Evolutionary conservation across 2,329 filamentous ascomycete genomes (phyloP), one percentile per base, ranked within the genome.

Genomic region (Trichoderma koningiopsis): DNA sequence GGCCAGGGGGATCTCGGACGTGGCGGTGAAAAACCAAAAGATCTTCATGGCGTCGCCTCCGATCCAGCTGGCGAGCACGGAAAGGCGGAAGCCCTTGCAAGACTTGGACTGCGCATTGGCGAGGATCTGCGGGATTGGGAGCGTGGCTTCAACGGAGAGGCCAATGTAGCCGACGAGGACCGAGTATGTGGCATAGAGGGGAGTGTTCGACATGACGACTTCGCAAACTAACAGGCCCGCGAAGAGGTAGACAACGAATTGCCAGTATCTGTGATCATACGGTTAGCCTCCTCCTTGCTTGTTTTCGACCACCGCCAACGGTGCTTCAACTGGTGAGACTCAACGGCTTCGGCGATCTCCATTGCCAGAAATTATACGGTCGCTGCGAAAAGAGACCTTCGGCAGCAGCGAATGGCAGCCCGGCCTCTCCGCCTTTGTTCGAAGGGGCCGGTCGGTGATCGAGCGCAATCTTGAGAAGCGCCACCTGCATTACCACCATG

Each of bases 31-130:
- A 82, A 95, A 96, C 89, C 89, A 91, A 75, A 93, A 92, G 86
- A 95, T 91, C 85, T 96, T 96, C 89, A 96, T 93, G 10, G 87
- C 84, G 79, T 96, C 92, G 71, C 92, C 92, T 3, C 91, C 81
- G 65, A 96, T 82, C 92, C 92, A 96, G 78, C 90, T 93, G 33
- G 84, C 87, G 69, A 96, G 82, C 5, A 96, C 89, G 7, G 90
- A 93, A 13, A 93, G 76, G 19, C 92, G 86, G 80, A 96, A 93
- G 6, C 92, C 92, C 78, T 89, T 91, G 82, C 91, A 93, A 2
- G 91, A 93, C 70, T 86, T 84, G 5, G 87, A 85, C 40, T 87
- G 86, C 72, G 86, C 83, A 77, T 96, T 96, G 55, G 91, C 82
- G 60, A 92, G 76, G 35, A 96, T 89, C 79, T 96, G 92, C 0